Conservation (phyloP, 768 basidiomycete species). For the Mycena polygramma region DNA sequence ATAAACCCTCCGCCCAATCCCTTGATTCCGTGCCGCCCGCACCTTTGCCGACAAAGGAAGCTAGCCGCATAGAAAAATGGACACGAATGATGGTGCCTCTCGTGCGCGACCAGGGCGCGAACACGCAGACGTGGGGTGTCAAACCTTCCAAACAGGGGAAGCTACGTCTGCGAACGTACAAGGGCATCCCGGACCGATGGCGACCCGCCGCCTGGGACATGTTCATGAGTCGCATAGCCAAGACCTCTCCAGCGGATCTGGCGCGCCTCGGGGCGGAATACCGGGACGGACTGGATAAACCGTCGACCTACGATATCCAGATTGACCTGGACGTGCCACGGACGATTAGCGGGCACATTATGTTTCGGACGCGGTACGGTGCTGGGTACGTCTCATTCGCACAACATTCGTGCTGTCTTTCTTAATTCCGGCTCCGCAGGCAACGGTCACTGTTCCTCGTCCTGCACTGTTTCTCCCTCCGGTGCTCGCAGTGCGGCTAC, state of each 20-base stretch:
- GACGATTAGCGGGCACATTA: conserved; percentile 94
- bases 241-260: conserved; percentile 60
- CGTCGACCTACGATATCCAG: conserved; percentile 94
- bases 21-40: conserved; percentile 63
- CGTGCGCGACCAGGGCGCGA: conserved; percentile 80
- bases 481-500: conserved; percentile 91
- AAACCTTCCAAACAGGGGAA: conserved; percentile 75
- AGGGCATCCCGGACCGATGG: conserved; percentile 98
- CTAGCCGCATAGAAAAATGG: conserved; percentile 90
- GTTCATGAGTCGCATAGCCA: conserved; percentile 71
- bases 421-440: conserved; percentile 53
- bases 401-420: conserved; percentile 13
- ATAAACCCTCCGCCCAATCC: conserved; percentile 60
- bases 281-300: conserved; percentile 76
- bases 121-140: conserved; percentile 80
- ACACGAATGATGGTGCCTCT: conserved; percentile 86
- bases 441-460: conserved; percentile 97
- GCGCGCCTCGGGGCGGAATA: conserved; percentile 63
- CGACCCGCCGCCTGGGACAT: conserved; percentile 92
- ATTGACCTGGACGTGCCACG: conserved; percentile 98
- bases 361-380: conserved; percentile 97
- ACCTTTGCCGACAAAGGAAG: conserved; percentile 71
- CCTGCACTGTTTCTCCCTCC: conserved; percentile 89
- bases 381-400: conserved; percentile 76
- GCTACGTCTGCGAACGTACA: conserved; percentile 84